Evolutionary conservation across 2,329 filamentous ascomycete species (phyloP), one percentile per base, ranked within the genome.

Genomic region (Pseudogymnoascus sp.): DNA sequence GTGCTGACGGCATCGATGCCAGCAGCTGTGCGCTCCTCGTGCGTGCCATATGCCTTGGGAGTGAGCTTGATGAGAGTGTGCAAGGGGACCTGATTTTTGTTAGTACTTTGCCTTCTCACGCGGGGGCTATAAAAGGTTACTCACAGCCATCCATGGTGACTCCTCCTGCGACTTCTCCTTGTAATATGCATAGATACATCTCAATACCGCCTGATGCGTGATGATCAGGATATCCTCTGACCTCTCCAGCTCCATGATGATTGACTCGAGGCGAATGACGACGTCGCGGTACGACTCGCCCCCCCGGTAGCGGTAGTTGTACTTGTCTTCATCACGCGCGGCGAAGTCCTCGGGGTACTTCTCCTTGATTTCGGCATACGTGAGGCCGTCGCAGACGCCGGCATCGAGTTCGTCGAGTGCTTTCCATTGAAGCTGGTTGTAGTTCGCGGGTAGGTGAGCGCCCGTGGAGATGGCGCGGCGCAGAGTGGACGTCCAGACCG

Each of bases 171-270:
- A 87, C 69, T 94, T 90, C 69, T 97, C 95, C 88, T 96, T 96
- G 73, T 97, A 99, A 74, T 99, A 99, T 28, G 94, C 90, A 71
- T 97, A 99, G 68, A 99, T 96, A 77, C 94, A 99, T 62, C 94
- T 85, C 63, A 99, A 79, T 33, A 99, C 92, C 12, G 94, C 94
- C 75, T 99, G 94, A 72, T 99, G 94, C 3, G 94, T 97, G 63
- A 99, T 91, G 67, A 99, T 97, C 62, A 99, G 84, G 66, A 99
- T 95, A 71, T 99, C 95, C 74, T 97, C 94, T 67, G 87, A 90
- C 63, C 94, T 84, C 74, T 99, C 94, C 58, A 99, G 80, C 73
- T 99, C 94, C 94, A 99, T 99, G 75, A 99, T 99, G 74, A 99
- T 99, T 63, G 94, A 94, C 71, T 99, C 94, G 0, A 99, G 84